Conservation (phyloP, 2,329 filamentous ascomycete species). For the Seiridium unicorne region DNA sequence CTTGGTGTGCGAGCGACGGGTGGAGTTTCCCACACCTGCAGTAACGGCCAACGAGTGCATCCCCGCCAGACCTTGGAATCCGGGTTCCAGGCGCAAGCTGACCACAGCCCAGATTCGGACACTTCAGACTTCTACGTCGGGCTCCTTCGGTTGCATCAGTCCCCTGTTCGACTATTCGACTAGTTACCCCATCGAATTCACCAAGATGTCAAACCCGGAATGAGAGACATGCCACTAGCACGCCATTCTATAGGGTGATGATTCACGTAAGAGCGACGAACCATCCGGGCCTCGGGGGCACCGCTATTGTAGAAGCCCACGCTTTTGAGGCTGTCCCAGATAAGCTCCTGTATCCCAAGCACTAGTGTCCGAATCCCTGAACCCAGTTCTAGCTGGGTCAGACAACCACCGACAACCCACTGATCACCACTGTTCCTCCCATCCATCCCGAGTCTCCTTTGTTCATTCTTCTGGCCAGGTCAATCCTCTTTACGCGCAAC, state of each 20-base stretch:
- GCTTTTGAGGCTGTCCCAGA: background rate
- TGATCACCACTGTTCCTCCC: constrained; percentile 4
- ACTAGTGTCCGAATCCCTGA: constrained; percentile 1
- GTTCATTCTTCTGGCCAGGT: background rate
- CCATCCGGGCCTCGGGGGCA: no score
- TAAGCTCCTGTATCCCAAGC: background rate
- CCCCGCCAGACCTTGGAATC: constrained; percentile 1
- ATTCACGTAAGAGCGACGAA: no score
- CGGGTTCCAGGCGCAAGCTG: background rate
- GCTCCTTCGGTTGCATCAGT: background rate
- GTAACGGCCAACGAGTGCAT: background rate
- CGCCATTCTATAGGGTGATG: no score
- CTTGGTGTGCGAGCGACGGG: background rate
- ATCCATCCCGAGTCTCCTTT: constrained; percentile 2
- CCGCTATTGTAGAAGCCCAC: background rate
- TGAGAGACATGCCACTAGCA: background rate
- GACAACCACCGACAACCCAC: background rate
- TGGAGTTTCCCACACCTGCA: background rate
- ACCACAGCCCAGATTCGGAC: background rate
- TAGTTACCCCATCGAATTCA: no score
- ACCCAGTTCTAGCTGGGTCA: constrained; percentile 1
- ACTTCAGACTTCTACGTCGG: background rate
- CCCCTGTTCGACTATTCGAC: no score
- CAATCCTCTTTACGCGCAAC: background rate
- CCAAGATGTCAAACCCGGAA: background rate